These are phyloP conservation scores for Alternaria incomplexa DNA, from an alignment of 2,329 filamentous ascomycete species.

Conservation along the genomic window DNA sequence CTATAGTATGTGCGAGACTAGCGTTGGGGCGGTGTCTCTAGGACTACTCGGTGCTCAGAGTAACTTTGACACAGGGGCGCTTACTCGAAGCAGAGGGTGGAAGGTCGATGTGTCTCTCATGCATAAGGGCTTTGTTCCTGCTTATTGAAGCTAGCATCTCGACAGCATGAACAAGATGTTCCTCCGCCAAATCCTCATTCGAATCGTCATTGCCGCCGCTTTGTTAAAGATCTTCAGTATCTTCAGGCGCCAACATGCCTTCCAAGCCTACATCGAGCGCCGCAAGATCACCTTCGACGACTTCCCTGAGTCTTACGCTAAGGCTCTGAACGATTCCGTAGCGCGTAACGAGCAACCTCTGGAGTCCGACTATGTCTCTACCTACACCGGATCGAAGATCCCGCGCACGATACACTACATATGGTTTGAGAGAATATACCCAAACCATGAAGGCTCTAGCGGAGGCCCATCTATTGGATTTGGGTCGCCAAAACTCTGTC, in stretches of 20 bases:
- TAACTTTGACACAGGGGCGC: neutral
- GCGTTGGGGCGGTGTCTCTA: neutral
- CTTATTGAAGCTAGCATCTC: neutral
- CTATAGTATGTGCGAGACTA: neutral
- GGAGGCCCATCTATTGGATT: slow-evolving; percentile 16
- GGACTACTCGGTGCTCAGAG: neutral
- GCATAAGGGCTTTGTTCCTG: neutral
- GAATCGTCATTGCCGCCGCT: neutral
- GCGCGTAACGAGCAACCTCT: slow-evolving; percentile 2
- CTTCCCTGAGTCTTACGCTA: slow-evolving; percentile 11
- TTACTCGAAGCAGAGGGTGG: neutral
- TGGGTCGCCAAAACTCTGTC: slow-evolving; percentile 20
- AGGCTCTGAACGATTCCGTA: slow-evolving; percentile 14
- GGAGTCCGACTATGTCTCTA: slow-evolving; percentile 14
- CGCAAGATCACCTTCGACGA: slow-evolving; percentile 14
- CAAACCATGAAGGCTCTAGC: slow-evolving; percentile 8
- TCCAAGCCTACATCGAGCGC: slow-evolving; percentile 8
- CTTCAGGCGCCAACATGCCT: slow-evolving; percentile 11
- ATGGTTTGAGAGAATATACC: slow-evolving; percentile 21
- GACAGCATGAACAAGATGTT: neutral
- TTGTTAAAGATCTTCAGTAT: slow-evolving; percentile 8
- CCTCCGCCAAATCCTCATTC: neutral
- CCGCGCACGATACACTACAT: slow-evolving; percentile 23
- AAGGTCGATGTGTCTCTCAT: neutral
- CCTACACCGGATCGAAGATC: slow-evolving; percentile 11